Evolutionary conservation across 176 grass and related monocot species (phyloP).

Genomic region (Thinopyrum elongatum): DNA sequence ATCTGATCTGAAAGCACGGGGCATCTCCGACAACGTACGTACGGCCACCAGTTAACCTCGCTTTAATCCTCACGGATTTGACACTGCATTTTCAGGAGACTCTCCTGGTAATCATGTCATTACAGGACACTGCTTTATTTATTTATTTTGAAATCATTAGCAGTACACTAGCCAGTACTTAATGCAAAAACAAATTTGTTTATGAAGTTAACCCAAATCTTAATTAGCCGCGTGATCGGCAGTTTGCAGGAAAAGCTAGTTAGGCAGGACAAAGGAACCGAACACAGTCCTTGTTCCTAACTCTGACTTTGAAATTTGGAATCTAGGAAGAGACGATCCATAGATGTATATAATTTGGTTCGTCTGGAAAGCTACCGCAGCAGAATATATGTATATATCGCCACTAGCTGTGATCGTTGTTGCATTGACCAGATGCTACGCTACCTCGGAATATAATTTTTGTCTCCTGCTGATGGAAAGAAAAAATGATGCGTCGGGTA

Average conservation of each 20-base stretch:
- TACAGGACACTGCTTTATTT: too few species aligned
- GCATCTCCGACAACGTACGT: not conserved
- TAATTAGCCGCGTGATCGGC: not conserved
- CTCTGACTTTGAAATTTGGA: not conserved
- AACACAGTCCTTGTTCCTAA: not conserved
- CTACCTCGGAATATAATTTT: not conserved
- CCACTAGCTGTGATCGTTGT: not conserved
- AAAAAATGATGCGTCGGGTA: not conserved
- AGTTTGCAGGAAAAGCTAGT: not conserved
- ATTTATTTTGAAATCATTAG: too few species aligned
- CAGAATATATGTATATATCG: not conserved
- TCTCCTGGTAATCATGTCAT: not conserved
- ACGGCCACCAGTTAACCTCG: not conserved
- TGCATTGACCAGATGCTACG: slow-evolving; percentile 7
- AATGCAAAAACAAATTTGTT: too few species aligned
- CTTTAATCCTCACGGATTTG: slow-evolving; percentile 26
- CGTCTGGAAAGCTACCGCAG: not conserved
- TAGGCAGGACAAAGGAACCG: not conserved
- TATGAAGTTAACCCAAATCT: not conserved
- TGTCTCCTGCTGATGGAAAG: not conserved
- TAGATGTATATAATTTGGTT: not conserved
- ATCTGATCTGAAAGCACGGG: slow-evolving; percentile 30
- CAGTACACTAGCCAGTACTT: too few species aligned
- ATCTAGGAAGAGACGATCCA: not conserved
- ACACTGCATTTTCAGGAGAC: not conserved